Conservation (phyloP, 2,329 filamentous ascomycete species). For the Scedosporium boydii region DNA sequence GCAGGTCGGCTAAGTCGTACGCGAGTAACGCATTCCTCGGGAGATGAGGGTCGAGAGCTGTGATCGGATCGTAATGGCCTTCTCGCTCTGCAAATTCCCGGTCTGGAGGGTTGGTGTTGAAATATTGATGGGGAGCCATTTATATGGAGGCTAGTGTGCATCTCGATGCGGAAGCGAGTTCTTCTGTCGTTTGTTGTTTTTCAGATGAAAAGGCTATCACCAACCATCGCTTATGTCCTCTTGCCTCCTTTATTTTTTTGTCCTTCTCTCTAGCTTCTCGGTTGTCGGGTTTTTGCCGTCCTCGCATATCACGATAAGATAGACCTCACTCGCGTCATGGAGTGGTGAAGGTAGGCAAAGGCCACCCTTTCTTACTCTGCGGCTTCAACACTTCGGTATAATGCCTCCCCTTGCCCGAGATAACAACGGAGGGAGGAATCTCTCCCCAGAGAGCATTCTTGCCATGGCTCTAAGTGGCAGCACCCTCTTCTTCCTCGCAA, state of each 20-base stretch:
- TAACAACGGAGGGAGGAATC: background rate
- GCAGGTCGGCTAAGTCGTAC: background rate
- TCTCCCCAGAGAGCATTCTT: slow-evolving; percentile 29
- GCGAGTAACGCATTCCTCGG: background rate
- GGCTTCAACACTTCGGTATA: background rate
- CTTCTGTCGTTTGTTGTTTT: slow-evolving; percentile 19
- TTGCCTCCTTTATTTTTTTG: background rate
- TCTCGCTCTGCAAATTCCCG: too few species aligned
- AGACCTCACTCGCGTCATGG: too few species aligned
- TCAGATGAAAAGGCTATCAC: slow-evolving; percentile 20
- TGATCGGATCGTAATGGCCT: slow-evolving; percentile 14
- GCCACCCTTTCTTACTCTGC: too few species aligned
- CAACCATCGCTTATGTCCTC: slow-evolving; percentile 7
- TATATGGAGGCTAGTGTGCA: background rate
- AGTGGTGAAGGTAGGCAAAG: too few species aligned
- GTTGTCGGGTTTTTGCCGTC: too few species aligned
- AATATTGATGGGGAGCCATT: background rate
- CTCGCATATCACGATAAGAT: too few species aligned
- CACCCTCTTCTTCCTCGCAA: slow-evolving; percentile 29
- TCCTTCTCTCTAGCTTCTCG: background rate
- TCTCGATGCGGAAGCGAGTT: slow-evolving; percentile 19
- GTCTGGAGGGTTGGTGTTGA: background rate
- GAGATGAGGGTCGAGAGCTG: slow-evolving; percentile 17
- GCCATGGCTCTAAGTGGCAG: slow-evolving; percentile 39
- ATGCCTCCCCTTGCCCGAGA: background rate